A percentile compares a stretch with the other conserved stretches of the same genome.
These are phyloP conservation scores for Leishmania guyanensis DNA, from an alignment of 208 protist species.

Conservation along the genomic window DNA sequence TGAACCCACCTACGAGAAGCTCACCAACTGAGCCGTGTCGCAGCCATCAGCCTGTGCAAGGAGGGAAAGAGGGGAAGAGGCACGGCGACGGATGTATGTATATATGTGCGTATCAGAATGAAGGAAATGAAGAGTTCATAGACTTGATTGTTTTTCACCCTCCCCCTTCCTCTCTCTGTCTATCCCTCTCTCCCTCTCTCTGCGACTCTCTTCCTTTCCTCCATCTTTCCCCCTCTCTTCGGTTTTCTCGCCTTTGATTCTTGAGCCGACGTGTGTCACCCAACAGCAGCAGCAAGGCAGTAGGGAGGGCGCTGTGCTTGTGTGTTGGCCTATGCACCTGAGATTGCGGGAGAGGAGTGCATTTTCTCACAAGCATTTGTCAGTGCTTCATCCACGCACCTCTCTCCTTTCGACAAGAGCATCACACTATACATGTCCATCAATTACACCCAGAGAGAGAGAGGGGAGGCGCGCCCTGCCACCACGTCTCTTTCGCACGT, in stretches of 20 bases:
- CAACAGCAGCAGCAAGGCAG: neutral
- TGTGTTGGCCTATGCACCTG: neutral
- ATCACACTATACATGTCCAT: neutral
- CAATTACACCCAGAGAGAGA: neutral
- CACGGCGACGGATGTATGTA: neutral
- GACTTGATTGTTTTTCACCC: neutral
- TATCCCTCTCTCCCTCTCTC: neutral
- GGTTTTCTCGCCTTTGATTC: neutral
- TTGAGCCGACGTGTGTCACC: neutral
- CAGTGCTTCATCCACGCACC: neutral
- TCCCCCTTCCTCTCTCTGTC: neutral
- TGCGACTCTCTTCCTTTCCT: neutral
- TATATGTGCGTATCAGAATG: neutral
- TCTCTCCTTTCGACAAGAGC: neutral
- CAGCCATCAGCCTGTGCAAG: neutral
- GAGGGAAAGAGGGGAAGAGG: neutral
- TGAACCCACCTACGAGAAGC: constrained; percentile 41
- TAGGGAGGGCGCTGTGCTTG: neutral
- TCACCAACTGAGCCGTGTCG: constrained; percentile 2
- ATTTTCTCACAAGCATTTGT: neutral
- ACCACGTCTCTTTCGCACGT: neutral
- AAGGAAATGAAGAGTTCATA: neutral
- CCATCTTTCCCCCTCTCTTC: neutral
- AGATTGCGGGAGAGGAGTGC: neutral
- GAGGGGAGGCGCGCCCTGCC: no score